Percentiles rank a stretch among this genome's conserved stretches.
These are phyloP conservation scores for Neurospora discreta DNA, from an alignment of 495 filamentous ascomycete species.

Conservation along the genomic window DNA sequence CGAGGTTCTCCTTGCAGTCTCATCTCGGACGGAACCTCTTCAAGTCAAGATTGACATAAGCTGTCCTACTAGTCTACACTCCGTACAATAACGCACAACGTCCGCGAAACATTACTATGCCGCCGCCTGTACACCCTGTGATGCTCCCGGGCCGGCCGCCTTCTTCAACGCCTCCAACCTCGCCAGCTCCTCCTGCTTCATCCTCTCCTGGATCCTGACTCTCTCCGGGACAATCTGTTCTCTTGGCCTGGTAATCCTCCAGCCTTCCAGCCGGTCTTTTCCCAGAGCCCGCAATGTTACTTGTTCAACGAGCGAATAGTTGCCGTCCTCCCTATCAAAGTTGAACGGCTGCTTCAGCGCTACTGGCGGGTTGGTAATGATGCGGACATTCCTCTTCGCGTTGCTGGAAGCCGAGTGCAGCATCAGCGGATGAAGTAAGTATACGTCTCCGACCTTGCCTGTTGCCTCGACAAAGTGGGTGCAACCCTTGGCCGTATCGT, in stretches of 20 bases:
- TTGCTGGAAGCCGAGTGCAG: conserved; percentile 56
- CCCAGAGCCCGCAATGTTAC: conserved; percentile 53
- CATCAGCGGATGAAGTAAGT: conserved; percentile 65
- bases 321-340: conserved; percentile 48
- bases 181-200: conserved; percentile 36
- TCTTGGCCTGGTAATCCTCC: conserved; percentile 48
- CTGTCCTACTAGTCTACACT: neutral
- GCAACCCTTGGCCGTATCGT: conserved; percentile 31
- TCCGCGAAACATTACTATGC: neutral
- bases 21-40: neutral
- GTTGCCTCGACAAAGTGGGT: conserved; percentile 54
- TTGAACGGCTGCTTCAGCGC: conserved; percentile 50
- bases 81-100: neutral
- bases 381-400: conserved; percentile 43
- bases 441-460: conserved; percentile 54
- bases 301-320: conserved; percentile 58
- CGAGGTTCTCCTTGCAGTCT: neutral
- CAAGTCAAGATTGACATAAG: neutral
- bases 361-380: conserved; percentile 67
- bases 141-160: neutral
- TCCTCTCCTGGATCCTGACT: conserved; percentile 33
- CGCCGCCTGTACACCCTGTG: neutral
- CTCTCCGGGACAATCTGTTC: conserved; percentile 33
- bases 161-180: conserved; percentile 23
- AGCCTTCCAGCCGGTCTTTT: conserved; percentile 45